These are phyloP conservation scores for Cytospora mali DNA, from an alignment of 2,329 filamentous ascomycete species.

Conservation along the genomic window DNA sequence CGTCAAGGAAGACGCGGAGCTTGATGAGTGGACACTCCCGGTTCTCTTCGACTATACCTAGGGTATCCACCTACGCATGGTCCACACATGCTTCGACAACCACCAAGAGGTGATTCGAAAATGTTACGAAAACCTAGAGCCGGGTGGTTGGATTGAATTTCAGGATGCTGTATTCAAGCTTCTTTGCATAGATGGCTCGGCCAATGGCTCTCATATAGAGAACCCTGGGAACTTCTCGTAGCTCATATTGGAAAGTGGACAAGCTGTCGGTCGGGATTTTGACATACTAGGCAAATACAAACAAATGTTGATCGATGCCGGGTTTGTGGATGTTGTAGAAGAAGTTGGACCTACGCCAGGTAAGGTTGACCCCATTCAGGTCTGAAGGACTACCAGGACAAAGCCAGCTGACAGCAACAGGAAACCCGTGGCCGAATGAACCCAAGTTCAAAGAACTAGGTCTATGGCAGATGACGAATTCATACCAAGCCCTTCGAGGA, in stretches of 20 bases:
- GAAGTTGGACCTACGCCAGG: constrained; percentile 29
- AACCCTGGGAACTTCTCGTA: constrained; percentile 9
- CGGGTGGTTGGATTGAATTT: constrained; percentile 43
- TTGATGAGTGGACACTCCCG: constrained; percentile 19
- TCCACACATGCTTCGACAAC: constrained; percentile 38
- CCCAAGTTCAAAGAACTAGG: constrained; percentile 34
- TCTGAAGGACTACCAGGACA: not conserved
- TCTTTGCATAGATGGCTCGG: constrained; percentile 11
- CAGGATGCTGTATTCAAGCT: constrained; percentile 32
- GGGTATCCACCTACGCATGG: constrained; percentile 20
- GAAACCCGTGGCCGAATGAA: constrained; percentile 38
- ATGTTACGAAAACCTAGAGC: constrained; percentile 46
- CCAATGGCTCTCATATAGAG: constrained; percentile 9
- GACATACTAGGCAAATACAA: constrained; percentile 16
- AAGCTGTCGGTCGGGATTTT: constrained; percentile 7
- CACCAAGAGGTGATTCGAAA: constrained; percentile 53
- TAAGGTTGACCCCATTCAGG: constrained; percentile 19
- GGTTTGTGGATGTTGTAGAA: constrained; percentile 37
- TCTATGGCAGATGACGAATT: constrained; percentile 37
- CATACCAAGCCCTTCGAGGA: constrained; percentile 35
- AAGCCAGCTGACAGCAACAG: constrained; percentile 22
- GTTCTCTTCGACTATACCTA: constrained; percentile 19
- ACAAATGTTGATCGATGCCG: constrained; percentile 29
- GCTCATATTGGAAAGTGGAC: constrained; percentile 4
- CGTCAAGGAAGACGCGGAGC: constrained; percentile 21